Evolutionary conservation across 352 stramenopile species (phyloP).

Genomic region (Globisporangium radiosum): DNA sequence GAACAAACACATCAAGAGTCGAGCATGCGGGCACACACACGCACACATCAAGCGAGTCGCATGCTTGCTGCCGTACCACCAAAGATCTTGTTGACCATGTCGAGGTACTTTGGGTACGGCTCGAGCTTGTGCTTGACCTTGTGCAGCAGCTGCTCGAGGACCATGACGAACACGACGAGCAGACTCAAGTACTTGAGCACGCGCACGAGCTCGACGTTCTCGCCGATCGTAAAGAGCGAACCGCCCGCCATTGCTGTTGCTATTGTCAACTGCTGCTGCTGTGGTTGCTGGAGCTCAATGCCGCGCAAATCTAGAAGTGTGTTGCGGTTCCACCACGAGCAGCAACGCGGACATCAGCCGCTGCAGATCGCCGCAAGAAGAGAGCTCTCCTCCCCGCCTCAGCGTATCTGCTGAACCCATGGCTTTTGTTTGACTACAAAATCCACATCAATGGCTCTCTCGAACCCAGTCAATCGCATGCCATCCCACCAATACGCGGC

Average conservation of each 20-base stretch:
- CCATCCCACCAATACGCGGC: constrained; percentile 16
- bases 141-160: constrained; percentile 43
- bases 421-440: too few species aligned
- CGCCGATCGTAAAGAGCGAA: neutral
- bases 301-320: too few species aligned
- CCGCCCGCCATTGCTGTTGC: constrained; percentile 27
- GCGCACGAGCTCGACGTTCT: neutral
- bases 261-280: too few species aligned
- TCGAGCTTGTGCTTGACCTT: constrained; percentile 40
- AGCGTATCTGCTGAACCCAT: too few species aligned
- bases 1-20: too few species aligned
- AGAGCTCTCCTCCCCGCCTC: too few species aligned
- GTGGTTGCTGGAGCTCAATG: too few species aligned
- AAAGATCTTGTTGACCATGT: constrained; percentile 63
- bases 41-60: neutral
- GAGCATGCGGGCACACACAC: neutral
- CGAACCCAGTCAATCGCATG: constrained; percentile 24
- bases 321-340: too few species aligned
- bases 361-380: too few species aligned
- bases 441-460: neutral
- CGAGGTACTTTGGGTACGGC: constrained; percentile 52
- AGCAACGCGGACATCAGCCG: too few species aligned
- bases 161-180: constrained; percentile 39
- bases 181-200: constrained; percentile 37
- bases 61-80: constrained; percentile 5